Base-by-base conservation (phyloP, 257 asterid genomes). In the Penstemon newberryi region DNA sequence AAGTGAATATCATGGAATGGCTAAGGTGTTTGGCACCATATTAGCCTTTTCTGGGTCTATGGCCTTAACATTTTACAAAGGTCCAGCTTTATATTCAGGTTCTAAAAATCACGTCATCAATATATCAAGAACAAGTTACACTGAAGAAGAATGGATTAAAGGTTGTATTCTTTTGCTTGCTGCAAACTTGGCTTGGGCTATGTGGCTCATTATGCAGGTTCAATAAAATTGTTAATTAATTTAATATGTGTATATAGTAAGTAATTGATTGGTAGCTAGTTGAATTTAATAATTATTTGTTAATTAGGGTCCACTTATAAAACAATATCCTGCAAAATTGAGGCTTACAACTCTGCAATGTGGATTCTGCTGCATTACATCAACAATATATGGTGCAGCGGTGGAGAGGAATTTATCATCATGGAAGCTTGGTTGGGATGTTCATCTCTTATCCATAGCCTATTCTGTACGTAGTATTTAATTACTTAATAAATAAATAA, bases 131-230 rank as follows among this genome's bases (percentile, higher is more conserved):
- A 49, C 73, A 39, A 49, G 47, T 55, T 67, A 75, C 60, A 70
- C 81, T 8, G 77, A 42, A 78, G 67, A 69, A 45, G 88, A 82
- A 54, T 84, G 87, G 92, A 77, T 84, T 12, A 88, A 77, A 66
- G 92, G 92, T n/a, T 76, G 82, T 25, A n/a, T 79, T 45, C 72
- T 88, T 65, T 47, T 77, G 70, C 66, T 85, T 11, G 78, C 65
- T 55, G 71, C 88, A 39, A 71, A 74, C 69, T 41, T 81, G 3
- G 37, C 77, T 46, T 85, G 89, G 91, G 71, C 89, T 36, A 6
- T 79, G 2, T 87, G 91, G 89, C 87, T 85, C 56, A 70, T 81
- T 49, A 52, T 83, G 85, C 95, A 87, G 89, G 90, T 86, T 42
- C 7, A n/a, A n/a, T n/a, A n/a, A n/a, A n/a, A n/a, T n/a, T n/a